Conservation (phyloP, 306 rosid species). For the Lathyrus oleraceus region DNA sequence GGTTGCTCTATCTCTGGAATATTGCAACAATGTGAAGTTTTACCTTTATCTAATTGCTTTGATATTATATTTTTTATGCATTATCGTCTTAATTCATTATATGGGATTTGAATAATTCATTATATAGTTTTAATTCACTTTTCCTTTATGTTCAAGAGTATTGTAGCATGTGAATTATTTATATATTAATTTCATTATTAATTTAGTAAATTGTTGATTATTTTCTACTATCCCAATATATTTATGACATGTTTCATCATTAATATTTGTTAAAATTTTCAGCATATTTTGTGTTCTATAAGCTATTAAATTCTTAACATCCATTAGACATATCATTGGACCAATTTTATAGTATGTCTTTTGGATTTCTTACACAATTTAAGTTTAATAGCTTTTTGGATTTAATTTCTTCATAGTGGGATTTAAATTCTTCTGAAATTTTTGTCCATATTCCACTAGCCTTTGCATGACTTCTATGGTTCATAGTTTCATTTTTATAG, state of each 20-base stretch:
- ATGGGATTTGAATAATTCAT: too few relatives aligned
- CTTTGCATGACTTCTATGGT: neutral
- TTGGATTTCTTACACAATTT: neutral
- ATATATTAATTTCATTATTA: too few relatives aligned
- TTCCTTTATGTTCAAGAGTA: too few relatives aligned
- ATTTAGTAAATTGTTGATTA: neutral
- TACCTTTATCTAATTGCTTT: too few relatives aligned
- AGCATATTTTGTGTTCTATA: neutral
- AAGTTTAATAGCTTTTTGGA: neutral
- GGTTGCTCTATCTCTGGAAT: too few relatives aligned
- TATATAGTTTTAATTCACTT: too few relatives aligned
- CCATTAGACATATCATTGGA: neutral
- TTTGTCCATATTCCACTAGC: neutral
- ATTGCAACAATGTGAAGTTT: too few relatives aligned
- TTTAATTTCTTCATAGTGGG: neutral
- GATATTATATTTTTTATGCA: too few relatives aligned
- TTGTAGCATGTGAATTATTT: too few relatives aligned
- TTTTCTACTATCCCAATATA: neutral
- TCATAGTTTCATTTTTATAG: neutral
- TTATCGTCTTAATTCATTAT: too few relatives aligned
- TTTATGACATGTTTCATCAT: neutral
- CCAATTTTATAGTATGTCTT: neutral
- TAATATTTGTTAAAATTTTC: neutral
- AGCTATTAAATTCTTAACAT: neutral
- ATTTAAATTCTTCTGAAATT: neutral